Conservation (phyloP, 306 rosid species). For the Lupinus albus region DNA sequence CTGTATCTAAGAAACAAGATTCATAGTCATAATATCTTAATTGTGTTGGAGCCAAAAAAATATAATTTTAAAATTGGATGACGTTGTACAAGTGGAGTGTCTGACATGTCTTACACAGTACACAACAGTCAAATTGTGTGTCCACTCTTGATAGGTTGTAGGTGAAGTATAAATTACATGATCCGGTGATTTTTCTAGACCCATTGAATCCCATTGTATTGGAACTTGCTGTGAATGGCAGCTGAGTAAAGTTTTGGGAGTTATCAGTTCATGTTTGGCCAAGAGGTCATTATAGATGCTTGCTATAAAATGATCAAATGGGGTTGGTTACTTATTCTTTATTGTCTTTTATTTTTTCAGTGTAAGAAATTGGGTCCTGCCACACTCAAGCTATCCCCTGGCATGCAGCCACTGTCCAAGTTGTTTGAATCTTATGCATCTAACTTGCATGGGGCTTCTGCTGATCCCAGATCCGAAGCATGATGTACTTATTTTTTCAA, state of each 20-base stretch:
- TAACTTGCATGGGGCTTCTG: slow-evolving; percentile 57
- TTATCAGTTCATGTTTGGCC: slow-evolving; percentile 1
- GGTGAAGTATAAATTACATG: slow-evolving; percentile 3
- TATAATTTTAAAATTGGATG: neutral
- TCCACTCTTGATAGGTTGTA: neutral
- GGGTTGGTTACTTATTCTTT: slow-evolving; percentile 27
- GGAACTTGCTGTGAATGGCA: slow-evolving; percentile 3
- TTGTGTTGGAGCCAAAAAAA: too few relatives aligned
- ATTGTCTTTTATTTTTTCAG: slow-evolving; percentile 51
- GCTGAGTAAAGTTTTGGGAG: neutral
- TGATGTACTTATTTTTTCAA: slow-evolving; percentile 49
- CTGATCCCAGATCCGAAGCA: slow-evolving; percentile 75
- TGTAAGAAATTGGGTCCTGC: slow-evolving; percentile 59
- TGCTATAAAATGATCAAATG: slow-evolving; percentile 16
- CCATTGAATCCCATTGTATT: slow-evolving; percentile 10
- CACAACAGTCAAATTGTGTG: neutral
- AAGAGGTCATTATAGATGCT: neutral
- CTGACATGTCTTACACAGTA: neutral
- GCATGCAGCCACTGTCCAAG: slow-evolving; percentile 69
- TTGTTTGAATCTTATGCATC: slow-evolving; percentile 65
- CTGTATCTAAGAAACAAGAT: too few relatives aligned
- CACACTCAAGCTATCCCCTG: slow-evolving; percentile 54
- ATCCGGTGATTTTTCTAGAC: neutral
- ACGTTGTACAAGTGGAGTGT: neutral
- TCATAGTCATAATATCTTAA: too few relatives aligned